Conservation (phyloP, 164 flowering plant genomes). For the Vitis amurensis region DNA sequence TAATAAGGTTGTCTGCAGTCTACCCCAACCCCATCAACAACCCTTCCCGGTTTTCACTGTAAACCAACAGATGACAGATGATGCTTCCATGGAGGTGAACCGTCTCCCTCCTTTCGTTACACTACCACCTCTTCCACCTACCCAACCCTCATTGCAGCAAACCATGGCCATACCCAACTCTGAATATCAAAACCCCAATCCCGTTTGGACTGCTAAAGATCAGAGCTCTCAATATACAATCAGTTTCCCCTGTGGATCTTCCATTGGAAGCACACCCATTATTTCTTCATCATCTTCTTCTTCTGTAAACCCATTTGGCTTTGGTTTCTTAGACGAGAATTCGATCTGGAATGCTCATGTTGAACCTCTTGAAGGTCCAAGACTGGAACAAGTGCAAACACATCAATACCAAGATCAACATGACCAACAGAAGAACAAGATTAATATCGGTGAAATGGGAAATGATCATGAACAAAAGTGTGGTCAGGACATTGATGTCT, state of each 20-base stretch:
- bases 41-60: conserved; percentile 6
- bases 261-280: conserved; percentile 14
- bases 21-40: conserved; percentile 3
- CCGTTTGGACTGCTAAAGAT: conserved; percentile 17
- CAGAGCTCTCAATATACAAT: conserved; percentile 7
- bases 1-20: conserved; percentile 8
- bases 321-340: conserved; percentile 24
- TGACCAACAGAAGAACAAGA: not conserved
- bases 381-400: conserved; percentile 5
- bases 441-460: conserved; percentile 13
- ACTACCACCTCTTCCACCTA: conserved; percentile 9
- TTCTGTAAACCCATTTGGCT: conserved; percentile 18
- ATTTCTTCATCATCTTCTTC: conserved; percentile 18
- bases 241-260: conserved; percentile 6
- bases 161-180: conserved; percentile 9
- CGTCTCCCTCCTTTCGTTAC: conserved; percentile 11
- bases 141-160: conserved; percentile 9
- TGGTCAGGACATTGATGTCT: conserved; percentile 20
- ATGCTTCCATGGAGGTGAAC: conserved; percentile 5
- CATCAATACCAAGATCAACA: conserved; percentile 8
- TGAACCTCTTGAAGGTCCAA: conserved; percentile 17
- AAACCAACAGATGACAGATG: not conserved
- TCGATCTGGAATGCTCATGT: conserved; percentile 15
- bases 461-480: too few species aligned
- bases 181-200: conserved; percentile 21